Evolutionary conservation across 2,329 filamentous ascomycete species (phyloP).

Genomic region (Elsinoe batatas): DNA sequence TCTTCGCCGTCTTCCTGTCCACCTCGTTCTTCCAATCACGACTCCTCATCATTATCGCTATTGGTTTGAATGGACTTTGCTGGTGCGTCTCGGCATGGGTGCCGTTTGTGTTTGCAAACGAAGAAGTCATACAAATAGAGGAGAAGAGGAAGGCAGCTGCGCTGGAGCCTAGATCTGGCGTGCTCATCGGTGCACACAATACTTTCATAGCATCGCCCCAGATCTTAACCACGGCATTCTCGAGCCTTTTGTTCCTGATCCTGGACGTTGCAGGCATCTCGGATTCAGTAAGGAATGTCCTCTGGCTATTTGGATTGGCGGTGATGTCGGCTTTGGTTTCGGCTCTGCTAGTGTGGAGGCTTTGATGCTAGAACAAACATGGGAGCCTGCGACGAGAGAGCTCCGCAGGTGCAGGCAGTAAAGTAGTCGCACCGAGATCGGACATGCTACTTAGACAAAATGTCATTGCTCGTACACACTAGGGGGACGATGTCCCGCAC

Average conservation of each 20-base stretch:
- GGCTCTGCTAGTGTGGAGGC: neutral
- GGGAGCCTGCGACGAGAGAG: too few species aligned
- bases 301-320: neutral
- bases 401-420: too few species aligned
- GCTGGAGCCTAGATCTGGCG: neutral
- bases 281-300: neutral
- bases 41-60: neutral
- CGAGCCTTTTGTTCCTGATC: neutral
- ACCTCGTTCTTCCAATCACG: neutral
- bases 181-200: neutral
- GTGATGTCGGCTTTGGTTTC: neutral
- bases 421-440: too few species aligned
- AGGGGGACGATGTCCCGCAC: too few species aligned
- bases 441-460: neutral
- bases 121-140: neutral
- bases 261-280: neutral
- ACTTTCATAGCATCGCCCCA: neutral
- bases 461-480: too few species aligned
- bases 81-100: neutral
- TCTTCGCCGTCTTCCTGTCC: neutral
- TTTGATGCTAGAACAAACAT: too few species aligned
- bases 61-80: neutral
- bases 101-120: neutral
- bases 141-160: neutral
- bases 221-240: neutral